A percentile compares a stretch with the other conserved stretches of the same genome.
Conservation (phyloP, 257 asterid species). For the Nicotiana benthamiana region DNA sequence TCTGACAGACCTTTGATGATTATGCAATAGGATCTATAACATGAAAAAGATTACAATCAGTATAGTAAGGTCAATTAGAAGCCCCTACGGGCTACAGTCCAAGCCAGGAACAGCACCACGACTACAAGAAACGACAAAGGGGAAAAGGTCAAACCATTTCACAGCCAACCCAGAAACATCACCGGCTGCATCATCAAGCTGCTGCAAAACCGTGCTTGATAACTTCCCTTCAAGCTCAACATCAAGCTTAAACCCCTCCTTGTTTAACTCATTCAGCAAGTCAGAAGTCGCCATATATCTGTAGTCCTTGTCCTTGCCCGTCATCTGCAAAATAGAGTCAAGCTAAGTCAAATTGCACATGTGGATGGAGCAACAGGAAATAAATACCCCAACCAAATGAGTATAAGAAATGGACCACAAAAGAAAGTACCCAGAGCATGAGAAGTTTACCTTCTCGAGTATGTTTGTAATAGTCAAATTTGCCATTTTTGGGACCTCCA, state of each 20-base stretch:
- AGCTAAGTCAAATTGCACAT: not conserved
- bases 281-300: conserved; percentile 99
- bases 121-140: not conserved
- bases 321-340: conserved; percentile 55
- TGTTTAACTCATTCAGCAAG: conserved; percentile 86
- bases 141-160: conserved; percentile 56
- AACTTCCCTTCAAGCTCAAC: conserved; percentile 73
- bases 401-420: not conserved
- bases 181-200: conserved; percentile 96
- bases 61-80: not conserved
- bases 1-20: not conserved
- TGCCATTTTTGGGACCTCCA: conserved; percentile 30
- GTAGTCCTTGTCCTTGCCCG: conserved; percentile 96
- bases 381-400: not conserved
- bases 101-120: not conserved
- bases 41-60: not conserved
- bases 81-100: not conserved
- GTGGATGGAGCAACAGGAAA: not conserved
- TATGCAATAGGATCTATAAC: not conserved
- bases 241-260: conserved; percentile 81
- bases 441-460: conserved; percentile 69
- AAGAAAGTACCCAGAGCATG: not conserved
- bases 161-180: conserved; percentile 99
- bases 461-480: conserved; percentile 42
- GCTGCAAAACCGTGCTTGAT: conserved; percentile 75